Percentiles rank a stretch among this genome's conserved stretches.
Evolutionary conservation across 2,329 filamentous ascomycete genomes (phyloP).

Genomic region (Dactylonectria estremocensis): DNA sequence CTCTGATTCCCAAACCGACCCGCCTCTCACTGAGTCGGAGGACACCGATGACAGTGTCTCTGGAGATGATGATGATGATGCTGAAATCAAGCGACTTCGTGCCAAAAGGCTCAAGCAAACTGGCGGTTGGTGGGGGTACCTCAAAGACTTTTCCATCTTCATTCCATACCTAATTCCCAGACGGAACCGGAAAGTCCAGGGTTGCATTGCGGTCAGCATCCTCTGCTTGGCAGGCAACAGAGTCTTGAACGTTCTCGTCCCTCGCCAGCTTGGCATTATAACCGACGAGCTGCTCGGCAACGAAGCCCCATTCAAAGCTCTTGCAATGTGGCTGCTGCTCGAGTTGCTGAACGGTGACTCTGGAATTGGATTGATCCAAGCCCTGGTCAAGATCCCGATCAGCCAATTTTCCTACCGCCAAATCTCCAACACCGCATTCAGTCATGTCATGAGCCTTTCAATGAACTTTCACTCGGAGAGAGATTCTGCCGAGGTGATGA

Average conservation of each 20-base stretch:
- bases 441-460: slow-evolving; percentile 77
- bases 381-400: slow-evolving; percentile 53
- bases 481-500: slow-evolving; percentile 75
- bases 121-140: slow-evolving; percentile 52
- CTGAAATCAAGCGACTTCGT: slow-evolving; percentile 47
- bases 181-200: slow-evolving; percentile 51
- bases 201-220: slow-evolving; percentile 45
- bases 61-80: slow-evolving; percentile 33
- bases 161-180: slow-evolving; percentile 51
- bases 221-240: slow-evolving; percentile 43
- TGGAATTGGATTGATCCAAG: slow-evolving; percentile 36
- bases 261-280: slow-evolving; percentile 51
- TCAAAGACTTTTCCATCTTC: slow-evolving; percentile 51
- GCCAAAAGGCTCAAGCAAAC: slow-evolving; percentile 47
- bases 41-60: slow-evolving; percentile 36
- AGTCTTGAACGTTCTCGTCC: slow-evolving; percentile 51
- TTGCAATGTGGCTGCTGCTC: slow-evolving; percentile 40
- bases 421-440: slow-evolving; percentile 74
- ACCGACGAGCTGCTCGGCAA: slow-evolving; percentile 48
- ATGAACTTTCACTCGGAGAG: slow-evolving; percentile 80
- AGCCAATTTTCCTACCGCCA: slow-evolving; percentile 63
- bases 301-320: slow-evolving; percentile 36
- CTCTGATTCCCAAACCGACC: slow-evolving; percentile 7
- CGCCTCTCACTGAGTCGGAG: slow-evolving; percentile 2
- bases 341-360: slow-evolving; percentile 30